Evolutionary conservation across 441 rosid species (phyloP), one percentile per base, ranked within the genome.

Genomic region (Eruca vesicaria): DNA sequence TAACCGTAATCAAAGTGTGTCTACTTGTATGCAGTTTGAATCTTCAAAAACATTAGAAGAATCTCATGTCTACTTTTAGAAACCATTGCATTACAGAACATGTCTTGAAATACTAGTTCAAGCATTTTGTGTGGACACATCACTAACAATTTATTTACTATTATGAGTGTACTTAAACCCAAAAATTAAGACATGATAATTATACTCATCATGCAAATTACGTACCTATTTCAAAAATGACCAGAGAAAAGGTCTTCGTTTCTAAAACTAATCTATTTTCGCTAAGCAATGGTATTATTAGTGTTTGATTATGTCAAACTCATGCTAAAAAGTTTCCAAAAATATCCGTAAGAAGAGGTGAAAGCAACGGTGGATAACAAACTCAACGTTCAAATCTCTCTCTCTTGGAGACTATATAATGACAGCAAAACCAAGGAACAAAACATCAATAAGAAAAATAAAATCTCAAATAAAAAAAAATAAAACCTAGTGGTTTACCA

Each of bases 21-120:
- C 75, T 21, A 69, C 66, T 33, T 75, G 69, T 66, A 31, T 58
- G 66, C 59, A 48, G 15, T 73, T 74, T 61, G 61, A 57, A 15
- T 43, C 53, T 66, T 66, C 53, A 66, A n/a, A 66, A 58, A 21
- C 68, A 16, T 48, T 15, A 16, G 21, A 48, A 45, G 52, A 45
- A 45, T 45, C 52, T 45, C 52, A 45, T 45, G 52, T 45, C 50
- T 43, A 43, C 50, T 43, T 43, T 18, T 43, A 43, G 50, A 43
- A 43, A 43, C 50, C 50, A 43, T 43, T 43, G 8, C 50, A 45
- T 45, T 16, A 16, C 52, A 45, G 18, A 41, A 41, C 48, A 14
- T 5, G 48, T 41, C 48, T 41, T 41, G 16, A 41, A 41, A 41
- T 41, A 41, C 48, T 41, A 41, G 48, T 41, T 41, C 48, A 41